Evolutionary conservation across 345 rosid species (phyloP), one percentile per base, ranked within the genome.

Genomic region (rapeseed (Brassica napus)): DNA sequence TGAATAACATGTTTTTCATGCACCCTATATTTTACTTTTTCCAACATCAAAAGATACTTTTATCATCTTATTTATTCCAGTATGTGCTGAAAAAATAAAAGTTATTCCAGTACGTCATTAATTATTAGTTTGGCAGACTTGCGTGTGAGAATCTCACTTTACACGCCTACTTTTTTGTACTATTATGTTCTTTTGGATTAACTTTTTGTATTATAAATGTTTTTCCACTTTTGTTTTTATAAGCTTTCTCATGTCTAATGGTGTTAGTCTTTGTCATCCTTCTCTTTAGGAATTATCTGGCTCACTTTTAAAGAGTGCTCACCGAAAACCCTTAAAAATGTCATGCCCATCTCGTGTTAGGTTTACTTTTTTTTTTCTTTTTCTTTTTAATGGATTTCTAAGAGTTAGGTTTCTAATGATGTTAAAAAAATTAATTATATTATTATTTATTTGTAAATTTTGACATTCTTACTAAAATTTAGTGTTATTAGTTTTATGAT

Each of bases 271-370:
- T 62, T 12, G 66, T 30, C 8, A 30, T 62, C 37, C 1, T 8
- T 30, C 34, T 12, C 21, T 12, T 32, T 3, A 28, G 21, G 37
- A 61, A 28, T 61, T 14, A 28, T 62, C 21, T 30, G 66, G 10
- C 37, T 61, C 35, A 26, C 65, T 28, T 62, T 14, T 62, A 62
- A 30, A 62, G 21, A 62, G 39, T 62, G 66, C 66, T 61, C n/a
- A 60, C 14, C 6, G 6, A 55, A 52, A 30, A 62, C 21, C 39
- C 37, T 62, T 62, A 28, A 62, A 14, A 30, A 14, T 3, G 9
- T 2, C 35, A 21, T 21, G 23, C 23, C 23, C 23, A 21, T 21
- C 23, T 21, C 23, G 23, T 21, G 23, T 21, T 21, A 21, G 23
- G 23, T 21, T 21, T 21, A 21, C 23, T 21, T 21, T 21, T 21